Evolutionary conservation across 768 basidiomycete species (phyloP).

Genomic region (Calocybe gangraenosa): DNA sequence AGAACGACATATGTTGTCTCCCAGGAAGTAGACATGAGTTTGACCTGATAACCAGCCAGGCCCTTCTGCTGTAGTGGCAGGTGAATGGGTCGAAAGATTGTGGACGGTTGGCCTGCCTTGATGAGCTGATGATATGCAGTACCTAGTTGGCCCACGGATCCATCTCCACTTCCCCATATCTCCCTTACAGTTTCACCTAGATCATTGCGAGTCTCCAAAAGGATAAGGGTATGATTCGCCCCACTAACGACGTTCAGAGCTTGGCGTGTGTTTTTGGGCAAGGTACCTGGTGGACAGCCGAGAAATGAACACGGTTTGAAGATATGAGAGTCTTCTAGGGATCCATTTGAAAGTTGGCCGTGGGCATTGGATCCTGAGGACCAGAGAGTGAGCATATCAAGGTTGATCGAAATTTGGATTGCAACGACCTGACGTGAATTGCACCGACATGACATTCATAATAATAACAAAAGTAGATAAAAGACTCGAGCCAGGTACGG

Average conservation of each 20-base stretch:
- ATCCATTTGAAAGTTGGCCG: slow-evolving; percentile 45
- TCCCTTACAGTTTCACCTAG: slow-evolving; percentile 22
- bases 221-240: slow-evolving; percentile 74
- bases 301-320: slow-evolving; percentile 40
- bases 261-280: slow-evolving; percentile 25
- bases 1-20: slow-evolving; percentile 79
- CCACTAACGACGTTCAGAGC: slow-evolving; percentile 60
- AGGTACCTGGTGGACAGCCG: slow-evolving; percentile 19
- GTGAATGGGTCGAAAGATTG: slow-evolving; percentile 46
- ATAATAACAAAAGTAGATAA: no score
- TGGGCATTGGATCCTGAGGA: slow-evolving; percentile 42
- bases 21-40: slow-evolving; percentile 67
- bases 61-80: slow-evolving; percentile 32
- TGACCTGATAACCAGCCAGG: slow-evolving; percentile 38
- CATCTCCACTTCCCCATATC: slow-evolving; percentile 78
- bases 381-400: slow-evolving; percentile 11
- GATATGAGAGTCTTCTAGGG: slow-evolving; percentile 39
- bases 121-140: slow-evolving; percentile 23
- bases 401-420: no score
- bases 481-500: background rate
- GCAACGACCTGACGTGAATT: no score
- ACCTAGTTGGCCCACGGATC: slow-evolving; percentile 70
- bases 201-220: slow-evolving; percentile 38
- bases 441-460: no score
- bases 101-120: slow-evolving; percentile 14